Conservation (phyloP, 1,284 basidiomycete species). For the Puccinia triticina region DNA sequence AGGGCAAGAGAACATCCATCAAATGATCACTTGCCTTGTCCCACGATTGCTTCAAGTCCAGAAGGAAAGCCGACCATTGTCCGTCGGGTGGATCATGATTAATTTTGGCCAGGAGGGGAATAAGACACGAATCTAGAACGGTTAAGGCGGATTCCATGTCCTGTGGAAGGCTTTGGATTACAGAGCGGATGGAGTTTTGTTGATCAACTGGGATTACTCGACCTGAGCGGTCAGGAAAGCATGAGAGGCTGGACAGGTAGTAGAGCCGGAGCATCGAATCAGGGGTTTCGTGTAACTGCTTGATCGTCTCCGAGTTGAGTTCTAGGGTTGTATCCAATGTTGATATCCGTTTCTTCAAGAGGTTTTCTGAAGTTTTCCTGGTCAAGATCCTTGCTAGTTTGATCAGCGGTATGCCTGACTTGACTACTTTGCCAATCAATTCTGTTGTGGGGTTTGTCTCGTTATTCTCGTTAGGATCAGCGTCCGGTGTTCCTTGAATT, state of each 20-base stretch:
- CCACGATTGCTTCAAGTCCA: not conserved
- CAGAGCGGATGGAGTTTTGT: not conserved
- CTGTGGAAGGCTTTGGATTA: not conserved
- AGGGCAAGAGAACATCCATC: not conserved
- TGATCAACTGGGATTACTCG: not conserved
- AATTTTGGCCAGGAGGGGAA: not conserved
- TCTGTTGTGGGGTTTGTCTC: not conserved
- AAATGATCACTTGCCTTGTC: not conserved
- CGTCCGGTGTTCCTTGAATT: not conserved
- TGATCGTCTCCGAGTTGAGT: not conserved
- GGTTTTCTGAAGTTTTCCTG: not conserved
- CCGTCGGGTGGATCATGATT: not conserved
- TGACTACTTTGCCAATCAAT: not conserved
- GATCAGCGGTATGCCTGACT: not conserved
- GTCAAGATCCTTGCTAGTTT: not conserved
- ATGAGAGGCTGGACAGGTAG: not conserved
- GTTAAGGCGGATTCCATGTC: not conserved
- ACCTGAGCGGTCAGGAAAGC: not conserved
- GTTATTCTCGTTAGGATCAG: not conserved
- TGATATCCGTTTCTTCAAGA: not conserved
- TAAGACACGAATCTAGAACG: not conserved
- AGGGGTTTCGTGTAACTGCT: not conserved
- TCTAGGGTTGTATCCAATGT: not conserved
- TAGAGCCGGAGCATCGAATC: not conserved
- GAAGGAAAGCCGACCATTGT: not conserved